Percentiles rank a stretch among this genome's conserved stretches.
phyloP scores from a whole-genome alignment of 768 basidiomycete species.

The Scleroderma citrinum region DNA sequence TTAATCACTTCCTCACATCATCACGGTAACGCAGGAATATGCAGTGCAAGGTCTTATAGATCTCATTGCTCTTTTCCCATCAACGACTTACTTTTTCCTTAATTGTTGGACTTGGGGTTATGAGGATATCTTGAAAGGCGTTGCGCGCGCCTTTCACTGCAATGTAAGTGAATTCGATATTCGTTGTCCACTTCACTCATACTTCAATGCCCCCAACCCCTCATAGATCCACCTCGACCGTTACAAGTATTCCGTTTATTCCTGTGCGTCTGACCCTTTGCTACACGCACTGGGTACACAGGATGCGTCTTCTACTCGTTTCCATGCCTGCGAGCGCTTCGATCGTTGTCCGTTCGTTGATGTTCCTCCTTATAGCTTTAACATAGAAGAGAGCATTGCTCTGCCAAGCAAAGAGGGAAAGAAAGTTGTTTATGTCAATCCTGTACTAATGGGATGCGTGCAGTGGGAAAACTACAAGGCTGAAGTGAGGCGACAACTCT shows the following conservation, averaged over 20 bases:
- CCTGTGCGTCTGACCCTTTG: slow-evolving; percentile 51
- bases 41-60: slow-evolving; percentile 63
- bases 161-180: slow-evolving; percentile 34
- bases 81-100: slow-evolving; percentile 72
- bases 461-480: slow-evolving; percentile 47
- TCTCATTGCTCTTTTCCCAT: slow-evolving; percentile 64
- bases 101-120: slow-evolving; percentile 98
- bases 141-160: slow-evolving; percentile 60
- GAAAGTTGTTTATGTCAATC: slow-evolving; percentile 79
- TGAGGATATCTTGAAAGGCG: slow-evolving; percentile 79
- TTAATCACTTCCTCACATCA: background rate
- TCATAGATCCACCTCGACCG: slow-evolving; percentile 82
- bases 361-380: slow-evolving; percentile 27
- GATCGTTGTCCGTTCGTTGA: slow-evolving; percentile 62
- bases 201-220: background rate
- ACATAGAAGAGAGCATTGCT: slow-evolving; percentile 3
- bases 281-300: slow-evolving; percentile 54
- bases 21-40: slow-evolving; percentile 39
- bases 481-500: slow-evolving; percentile 38
- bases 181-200: no score
- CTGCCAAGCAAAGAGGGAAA: slow-evolving; percentile 41
- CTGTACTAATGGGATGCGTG: slow-evolving; percentile 61
- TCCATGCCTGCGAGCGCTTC: slow-evolving; percentile 91
- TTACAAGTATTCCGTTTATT: slow-evolving; percentile 74
- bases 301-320: slow-evolving; percentile 61